phyloP scores from a whole-genome alignment of 1,284 basidiomycete genomes.

The Peniophora sp. region DNA sequence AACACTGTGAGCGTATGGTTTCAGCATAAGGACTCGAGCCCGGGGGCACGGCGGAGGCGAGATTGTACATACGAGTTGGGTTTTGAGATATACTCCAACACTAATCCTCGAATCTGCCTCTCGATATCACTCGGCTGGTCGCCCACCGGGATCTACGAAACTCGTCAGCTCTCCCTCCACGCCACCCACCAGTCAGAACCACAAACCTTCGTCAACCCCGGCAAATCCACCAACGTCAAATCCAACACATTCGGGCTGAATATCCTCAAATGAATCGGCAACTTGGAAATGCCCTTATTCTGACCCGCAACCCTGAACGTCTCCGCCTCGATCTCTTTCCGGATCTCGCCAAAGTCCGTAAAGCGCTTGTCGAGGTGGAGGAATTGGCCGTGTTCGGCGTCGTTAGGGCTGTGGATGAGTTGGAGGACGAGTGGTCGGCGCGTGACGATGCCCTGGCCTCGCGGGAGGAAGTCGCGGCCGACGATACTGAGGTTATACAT shows the following conservation, averaged over 20 bases:
- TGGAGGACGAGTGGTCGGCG: slow-evolving; percentile 92
- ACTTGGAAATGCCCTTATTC: slow-evolving; percentile 96
- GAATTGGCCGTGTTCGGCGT: slow-evolving; percentile 93
- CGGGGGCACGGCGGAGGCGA: background rate
- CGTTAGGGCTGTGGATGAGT: slow-evolving; percentile 80
- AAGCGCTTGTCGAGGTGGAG: slow-evolving; percentile 94
- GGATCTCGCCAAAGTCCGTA: slow-evolving; percentile 90
- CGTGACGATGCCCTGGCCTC: slow-evolving; percentile 92
- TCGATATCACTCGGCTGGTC: slow-evolving; percentile 95
- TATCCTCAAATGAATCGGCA: slow-evolving; percentile 92
- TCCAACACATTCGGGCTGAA: slow-evolving; percentile 94
- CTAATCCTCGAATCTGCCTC: slow-evolving; percentile 89
- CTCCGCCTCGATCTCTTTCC: slow-evolving; percentile 97
- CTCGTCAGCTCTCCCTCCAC: slow-evolving; percentile 1
- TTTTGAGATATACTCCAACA: slow-evolving; percentile 93
- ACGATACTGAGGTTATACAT: slow-evolving; percentile 60
- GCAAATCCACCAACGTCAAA: slow-evolving; percentile 92
- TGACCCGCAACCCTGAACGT: slow-evolving; percentile 96
- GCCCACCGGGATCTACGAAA: slow-evolving; percentile 73
- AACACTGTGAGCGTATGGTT: slow-evolving; percentile 47
- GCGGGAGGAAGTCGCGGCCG: slow-evolving; percentile 91
- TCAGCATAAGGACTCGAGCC: background rate
- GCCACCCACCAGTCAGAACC: slow-evolving; percentile 3
- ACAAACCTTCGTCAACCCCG: slow-evolving; percentile 88
- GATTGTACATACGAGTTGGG: slow-evolving; percentile 73